phyloP scores from a whole-genome alignment of 73 alveolate genomes.

The Uronychia binucleata region DNA sequence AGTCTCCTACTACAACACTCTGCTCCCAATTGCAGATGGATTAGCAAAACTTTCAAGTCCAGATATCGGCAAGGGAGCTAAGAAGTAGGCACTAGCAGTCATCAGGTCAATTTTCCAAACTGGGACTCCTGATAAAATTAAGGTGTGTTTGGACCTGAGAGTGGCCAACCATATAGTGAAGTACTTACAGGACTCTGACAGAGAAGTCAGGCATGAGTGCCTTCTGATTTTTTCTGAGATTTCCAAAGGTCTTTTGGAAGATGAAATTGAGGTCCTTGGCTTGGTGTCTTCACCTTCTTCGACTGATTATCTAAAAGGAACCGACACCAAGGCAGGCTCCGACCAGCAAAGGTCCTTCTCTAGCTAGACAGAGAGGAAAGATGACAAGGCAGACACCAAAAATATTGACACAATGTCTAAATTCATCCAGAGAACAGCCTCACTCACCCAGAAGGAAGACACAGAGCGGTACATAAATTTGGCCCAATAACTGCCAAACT shows the following conservation, averaged over 20 bases:
- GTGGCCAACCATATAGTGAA: conserved; percentile 66
- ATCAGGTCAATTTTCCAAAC: conserved; percentile 77
- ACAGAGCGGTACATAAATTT: conserved; percentile 41
- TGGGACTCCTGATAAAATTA: conserved; percentile 72
- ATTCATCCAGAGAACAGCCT: conserved; percentile 50
- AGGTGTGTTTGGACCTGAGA: conserved; percentile 84
- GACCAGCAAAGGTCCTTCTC: conserved; percentile 50
- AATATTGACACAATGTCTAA: conserved; percentile 48
- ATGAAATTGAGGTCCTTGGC: conserved; percentile 47
- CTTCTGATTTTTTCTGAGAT: conserved; percentile 36
- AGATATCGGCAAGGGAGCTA: conserved; percentile 63
- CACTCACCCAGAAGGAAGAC: conserved; percentile 39
- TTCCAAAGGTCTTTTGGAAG: conserved; percentile 51
- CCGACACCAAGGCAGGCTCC: conserved; percentile 30
- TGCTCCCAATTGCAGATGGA: conserved; percentile 50
- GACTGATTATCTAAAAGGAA: conserved; percentile 26
- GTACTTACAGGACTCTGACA: conserved; percentile 52
- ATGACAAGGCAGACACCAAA: conserved; percentile 12
- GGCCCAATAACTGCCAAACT: conserved; percentile 52
- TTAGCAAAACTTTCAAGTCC: conserved; percentile 34
- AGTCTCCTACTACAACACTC: conserved; percentile 41
- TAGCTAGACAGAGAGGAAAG: conserved; percentile 18
- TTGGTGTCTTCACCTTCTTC: conserved; percentile 26
- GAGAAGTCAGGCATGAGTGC: conserved; percentile 59
- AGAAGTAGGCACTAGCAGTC: conserved; percentile 75